Conservation (phyloP, 768 basidiomycete genomes). For the Mycena chlorophos region DNA sequence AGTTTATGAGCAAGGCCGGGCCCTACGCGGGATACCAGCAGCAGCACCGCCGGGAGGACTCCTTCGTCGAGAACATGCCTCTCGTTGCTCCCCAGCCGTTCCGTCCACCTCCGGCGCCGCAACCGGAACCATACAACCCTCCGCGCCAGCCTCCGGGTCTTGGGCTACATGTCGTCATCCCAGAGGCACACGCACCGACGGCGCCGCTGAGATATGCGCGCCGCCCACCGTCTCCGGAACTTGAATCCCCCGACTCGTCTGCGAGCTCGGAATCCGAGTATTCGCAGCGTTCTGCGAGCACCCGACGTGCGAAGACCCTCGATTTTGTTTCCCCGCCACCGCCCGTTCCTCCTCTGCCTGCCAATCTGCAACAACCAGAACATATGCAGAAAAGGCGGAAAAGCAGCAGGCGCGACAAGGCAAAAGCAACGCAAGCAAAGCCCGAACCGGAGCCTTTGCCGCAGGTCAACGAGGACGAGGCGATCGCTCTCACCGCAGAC, state of each 20-base stretch:
- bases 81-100: background rate
- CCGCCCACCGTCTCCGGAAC: background rate
- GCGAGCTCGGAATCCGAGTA: slow-evolving; percentile 14
- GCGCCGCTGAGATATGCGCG: background rate
- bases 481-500: too few relatives aligned
- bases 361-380: background rate
- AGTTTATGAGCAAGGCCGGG: slow-evolving; percentile 5
- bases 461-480: too few relatives aligned
- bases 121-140: background rate
- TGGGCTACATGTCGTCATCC: slow-evolving; percentile 6
- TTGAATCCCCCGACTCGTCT: background rate
- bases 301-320: background rate
- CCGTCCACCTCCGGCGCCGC: background rate
- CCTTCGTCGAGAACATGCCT: background rate
- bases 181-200: background rate
- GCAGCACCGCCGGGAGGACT: background rate
- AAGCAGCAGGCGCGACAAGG: background rate
- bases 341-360: background rate
- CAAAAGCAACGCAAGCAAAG: background rate
- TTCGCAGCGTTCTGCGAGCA: slow-evolving; percentile 11
- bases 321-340: slow-evolving; percentile 2
- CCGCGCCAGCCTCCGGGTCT: background rate
- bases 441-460: background rate
- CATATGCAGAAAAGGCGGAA: background rate
- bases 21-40: background rate